Evolutionary conservation across 495 filamentous ascomycete species (phyloP).

Genomic region (Lepraria neglecta): DNA sequence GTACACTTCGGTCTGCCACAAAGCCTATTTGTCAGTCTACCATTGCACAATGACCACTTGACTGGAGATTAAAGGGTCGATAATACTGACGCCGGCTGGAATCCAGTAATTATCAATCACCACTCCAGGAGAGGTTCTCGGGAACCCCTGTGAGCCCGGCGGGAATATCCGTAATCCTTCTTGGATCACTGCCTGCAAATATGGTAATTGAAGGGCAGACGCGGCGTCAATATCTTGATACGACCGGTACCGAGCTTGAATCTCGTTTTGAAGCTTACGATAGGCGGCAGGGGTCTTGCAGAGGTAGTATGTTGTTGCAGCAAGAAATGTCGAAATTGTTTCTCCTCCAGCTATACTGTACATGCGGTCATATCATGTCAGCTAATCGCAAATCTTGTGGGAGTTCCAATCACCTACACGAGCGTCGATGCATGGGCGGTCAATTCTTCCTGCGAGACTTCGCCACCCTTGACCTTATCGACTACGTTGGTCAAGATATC

Average conservation of each 20-base stretch:
- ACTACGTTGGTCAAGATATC: slow-evolving; percentile 29
- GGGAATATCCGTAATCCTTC: slow-evolving; percentile 52
- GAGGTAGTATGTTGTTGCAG: slow-evolving; percentile 24
- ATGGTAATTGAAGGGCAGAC: slow-evolving; percentile 36
- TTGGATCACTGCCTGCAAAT: slow-evolving; percentile 50
- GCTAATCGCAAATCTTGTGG: background rate
- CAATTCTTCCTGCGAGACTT: slow-evolving; percentile 28
- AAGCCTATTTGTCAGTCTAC: slow-evolving; percentile 2
- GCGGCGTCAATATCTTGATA: slow-evolving; percentile 24
- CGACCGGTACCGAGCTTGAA: slow-evolving; percentile 16
- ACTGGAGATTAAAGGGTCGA: background rate
- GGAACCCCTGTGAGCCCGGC: slow-evolving; percentile 39
- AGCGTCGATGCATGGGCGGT: slow-evolving; percentile 25
- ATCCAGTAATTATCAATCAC: slow-evolving; percentile 32
- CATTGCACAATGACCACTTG: background rate
- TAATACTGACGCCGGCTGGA: slow-evolving; percentile 2
- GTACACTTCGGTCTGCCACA: slow-evolving; percentile 30
- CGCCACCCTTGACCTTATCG: slow-evolving; percentile 25
- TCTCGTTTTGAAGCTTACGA: slow-evolving; percentile 15
- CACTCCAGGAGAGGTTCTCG: slow-evolving; percentile 32
- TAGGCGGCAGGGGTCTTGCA: slow-evolving; percentile 12
- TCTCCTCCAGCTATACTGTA: slow-evolving; percentile 31
- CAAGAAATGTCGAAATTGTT: slow-evolving; percentile 25
- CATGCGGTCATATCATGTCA: slow-evolving; percentile 3
- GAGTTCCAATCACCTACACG: slow-evolving; percentile 19